Conservation (phyloP, 345 rosid species). For the Syzygium aqueum region DNA sequence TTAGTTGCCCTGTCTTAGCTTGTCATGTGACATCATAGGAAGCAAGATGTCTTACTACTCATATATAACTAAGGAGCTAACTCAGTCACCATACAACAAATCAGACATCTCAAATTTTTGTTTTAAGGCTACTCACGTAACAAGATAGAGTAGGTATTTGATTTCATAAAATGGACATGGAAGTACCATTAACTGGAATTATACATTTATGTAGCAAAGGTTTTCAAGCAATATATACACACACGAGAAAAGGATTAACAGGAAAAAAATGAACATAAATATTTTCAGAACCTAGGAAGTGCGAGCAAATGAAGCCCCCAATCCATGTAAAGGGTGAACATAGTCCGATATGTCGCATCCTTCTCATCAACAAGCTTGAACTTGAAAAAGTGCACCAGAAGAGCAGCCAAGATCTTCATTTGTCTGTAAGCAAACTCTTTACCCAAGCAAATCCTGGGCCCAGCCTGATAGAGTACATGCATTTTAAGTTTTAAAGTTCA, state of each 20-base stretch:
- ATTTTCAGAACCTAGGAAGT: constrained; percentile 4
- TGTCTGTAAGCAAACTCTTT: constrained; percentile 37
- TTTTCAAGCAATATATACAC: not conserved
- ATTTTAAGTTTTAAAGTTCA: not conserved
- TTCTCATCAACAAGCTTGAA: constrained; percentile 23
- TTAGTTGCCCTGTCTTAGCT: not conserved
- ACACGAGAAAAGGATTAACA: not conserved
- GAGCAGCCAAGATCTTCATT: constrained; percentile 28
- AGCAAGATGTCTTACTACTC: not conserved
- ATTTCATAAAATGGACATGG: not conserved
- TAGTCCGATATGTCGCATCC: constrained; percentile 14
- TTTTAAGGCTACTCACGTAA: not conserved
- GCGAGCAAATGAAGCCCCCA: constrained; percentile 25
- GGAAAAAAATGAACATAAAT: not conserved
- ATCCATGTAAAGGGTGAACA: constrained; percentile 38
- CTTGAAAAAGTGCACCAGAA: constrained; percentile 16
- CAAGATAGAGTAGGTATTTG: not conserved
- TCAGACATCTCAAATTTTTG: not conserved
- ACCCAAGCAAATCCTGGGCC: constrained; percentile 33
- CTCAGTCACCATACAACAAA: not conserved
- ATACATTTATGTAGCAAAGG: not conserved
- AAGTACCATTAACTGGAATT: not conserved
- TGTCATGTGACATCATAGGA: not conserved
- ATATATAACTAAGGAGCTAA: not conserved
- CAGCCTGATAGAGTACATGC: constrained; percentile 10